Conservation (phyloP, 2,329 filamentous ascomycete species). For the Xylariomycetidae sp. region DNA sequence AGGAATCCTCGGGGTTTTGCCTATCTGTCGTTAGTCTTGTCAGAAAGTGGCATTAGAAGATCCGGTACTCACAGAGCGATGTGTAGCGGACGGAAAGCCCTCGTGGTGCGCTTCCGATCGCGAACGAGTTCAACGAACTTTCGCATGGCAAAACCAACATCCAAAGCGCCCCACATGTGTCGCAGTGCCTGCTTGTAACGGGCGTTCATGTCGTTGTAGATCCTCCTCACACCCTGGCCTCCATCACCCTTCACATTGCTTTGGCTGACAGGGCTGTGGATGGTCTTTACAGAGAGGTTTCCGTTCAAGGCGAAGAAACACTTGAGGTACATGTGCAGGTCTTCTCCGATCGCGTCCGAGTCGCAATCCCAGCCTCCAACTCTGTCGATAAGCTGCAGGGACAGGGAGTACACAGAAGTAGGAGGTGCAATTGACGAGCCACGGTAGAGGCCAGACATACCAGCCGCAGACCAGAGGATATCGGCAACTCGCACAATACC, state of each 20-base stretch:
- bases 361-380: constrained; percentile 69
- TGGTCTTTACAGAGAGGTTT: constrained; percentile 56
- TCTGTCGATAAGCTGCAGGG: constrained; percentile 59
- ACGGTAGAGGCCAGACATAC: constrained; percentile 61
- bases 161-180: constrained; percentile 71
- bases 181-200: constrained; percentile 67
- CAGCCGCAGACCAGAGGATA: constrained; percentile 65
- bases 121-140: constrained; percentile 52
- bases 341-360: constrained; percentile 67
- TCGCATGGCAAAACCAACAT: constrained; percentile 59
- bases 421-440: constrained; percentile 61
- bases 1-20: constrained; percentile 40
- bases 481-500: constrained; percentile 65
- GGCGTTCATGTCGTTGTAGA: constrained; percentile 52
- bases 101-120: constrained; percentile 49
- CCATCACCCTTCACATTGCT: constrained; percentile 62
- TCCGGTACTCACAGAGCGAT: constrained; percentile 31
- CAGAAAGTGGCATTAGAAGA: not conserved
- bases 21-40: constrained; percentile 21
- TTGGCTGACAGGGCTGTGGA: constrained; percentile 65
- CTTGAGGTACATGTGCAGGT: constrained; percentile 73
- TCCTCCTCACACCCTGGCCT: constrained; percentile 46
- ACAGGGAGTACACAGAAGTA: constrained; percentile 67
- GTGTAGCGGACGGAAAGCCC: constrained; percentile 51
- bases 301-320: constrained; percentile 71